These are phyloP conservation scores for Colletotrichum nymphaeae DNA, from an alignment of 2,329 filamentous ascomycete species.

Conservation along the genomic window DNA sequence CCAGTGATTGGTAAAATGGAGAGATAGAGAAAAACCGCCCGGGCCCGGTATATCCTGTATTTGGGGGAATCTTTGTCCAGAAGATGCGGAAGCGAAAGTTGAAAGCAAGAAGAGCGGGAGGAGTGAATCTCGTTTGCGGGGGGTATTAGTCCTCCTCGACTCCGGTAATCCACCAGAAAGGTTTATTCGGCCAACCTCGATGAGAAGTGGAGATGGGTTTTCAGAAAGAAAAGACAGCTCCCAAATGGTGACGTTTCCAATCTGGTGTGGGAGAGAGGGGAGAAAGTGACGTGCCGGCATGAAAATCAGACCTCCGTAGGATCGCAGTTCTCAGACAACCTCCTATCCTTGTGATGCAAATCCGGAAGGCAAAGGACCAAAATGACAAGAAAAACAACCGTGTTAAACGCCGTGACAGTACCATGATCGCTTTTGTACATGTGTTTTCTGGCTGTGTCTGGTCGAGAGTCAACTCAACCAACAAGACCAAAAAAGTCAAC, in stretches of 20 bases:
- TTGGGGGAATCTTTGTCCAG: background rate
- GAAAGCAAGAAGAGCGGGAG: conserved; percentile 43
- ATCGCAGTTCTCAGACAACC: conserved; percentile 33
- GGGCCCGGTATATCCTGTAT: conserved; percentile 23
- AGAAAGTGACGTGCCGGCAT: conserved; percentile 41
- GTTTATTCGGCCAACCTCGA: conserved; percentile 59
- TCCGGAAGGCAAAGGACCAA: conserved; percentile 20
- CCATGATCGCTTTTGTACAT: conserved; percentile 33
- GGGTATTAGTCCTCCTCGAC: conserved; percentile 53
- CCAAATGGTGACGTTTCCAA: conserved; percentile 60
- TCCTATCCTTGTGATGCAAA: conserved; percentile 28
- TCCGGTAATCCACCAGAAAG: conserved; percentile 55
- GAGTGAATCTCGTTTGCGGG: conserved; percentile 42
- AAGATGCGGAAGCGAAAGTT: conserved; percentile 12
- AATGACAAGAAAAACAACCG: conserved; percentile 31
- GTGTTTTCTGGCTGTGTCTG: conserved; percentile 17
- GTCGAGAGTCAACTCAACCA: conserved; percentile 11
- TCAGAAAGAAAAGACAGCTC: conserved; percentile 45
- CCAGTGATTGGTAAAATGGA: background rate
- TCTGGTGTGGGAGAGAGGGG: conserved; percentile 60
- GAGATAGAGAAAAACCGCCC: background rate
- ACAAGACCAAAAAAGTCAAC: background rate
- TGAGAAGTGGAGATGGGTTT: conserved; percentile 58
- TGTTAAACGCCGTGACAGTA: conserved; percentile 27
- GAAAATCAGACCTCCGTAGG: conserved; percentile 36